These are phyloP conservation scores for Kodamaea fungicola DNA, from an alignment of 1,139 yeast genomes.

Conservation along the genomic window DNA sequence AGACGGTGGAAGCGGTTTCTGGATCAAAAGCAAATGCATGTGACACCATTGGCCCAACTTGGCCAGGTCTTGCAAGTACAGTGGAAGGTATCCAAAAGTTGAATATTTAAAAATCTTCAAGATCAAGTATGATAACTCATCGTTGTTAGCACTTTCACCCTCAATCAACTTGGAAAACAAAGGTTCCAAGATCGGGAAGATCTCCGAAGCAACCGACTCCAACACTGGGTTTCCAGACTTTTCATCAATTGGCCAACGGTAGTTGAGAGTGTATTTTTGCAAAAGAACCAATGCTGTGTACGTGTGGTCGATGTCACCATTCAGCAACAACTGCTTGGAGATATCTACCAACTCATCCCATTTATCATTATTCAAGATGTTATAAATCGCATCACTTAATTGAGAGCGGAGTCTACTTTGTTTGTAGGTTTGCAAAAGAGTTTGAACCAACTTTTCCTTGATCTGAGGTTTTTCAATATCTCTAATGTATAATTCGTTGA, in stretches of 20 bases:
- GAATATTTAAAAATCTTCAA: constrained; percentile 64
- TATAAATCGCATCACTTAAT: constrained; percentile 40
- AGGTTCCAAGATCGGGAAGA: constrained; percentile 56
- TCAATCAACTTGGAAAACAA: constrained; percentile 41
- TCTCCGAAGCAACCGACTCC: constrained; percentile 44
- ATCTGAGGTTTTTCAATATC: constrained; percentile 50
- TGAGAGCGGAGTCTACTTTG: constrained; percentile 36
- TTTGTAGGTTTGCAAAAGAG: constrained; percentile 35
- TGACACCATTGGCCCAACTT: constrained; percentile 65
- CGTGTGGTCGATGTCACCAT: constrained; percentile 48
- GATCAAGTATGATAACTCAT: constrained; percentile 58
- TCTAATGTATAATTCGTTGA: constrained; percentile 29
- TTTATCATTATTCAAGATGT: constrained; percentile 40
- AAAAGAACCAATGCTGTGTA: constrained; percentile 57
- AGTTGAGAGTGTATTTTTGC: constrained; percentile 53
- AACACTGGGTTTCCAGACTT: constrained; percentile 40
- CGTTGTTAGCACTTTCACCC: constrained; percentile 29
- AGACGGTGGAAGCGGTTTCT: constrained; percentile 37
- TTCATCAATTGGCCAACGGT: constrained; percentile 53
- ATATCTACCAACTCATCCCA: constrained; percentile 43
- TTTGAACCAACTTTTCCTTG: constrained; percentile 50
- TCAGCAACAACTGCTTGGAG: constrained; percentile 39
- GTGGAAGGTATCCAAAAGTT: constrained; percentile 55
- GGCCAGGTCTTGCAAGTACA: constrained; percentile 49
- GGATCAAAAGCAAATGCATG: constrained; percentile 51